phyloP scores from a whole-genome alignment of 2,329 filamentous ascomycete genomes.

The Scedosporium apiospermum region DNA sequence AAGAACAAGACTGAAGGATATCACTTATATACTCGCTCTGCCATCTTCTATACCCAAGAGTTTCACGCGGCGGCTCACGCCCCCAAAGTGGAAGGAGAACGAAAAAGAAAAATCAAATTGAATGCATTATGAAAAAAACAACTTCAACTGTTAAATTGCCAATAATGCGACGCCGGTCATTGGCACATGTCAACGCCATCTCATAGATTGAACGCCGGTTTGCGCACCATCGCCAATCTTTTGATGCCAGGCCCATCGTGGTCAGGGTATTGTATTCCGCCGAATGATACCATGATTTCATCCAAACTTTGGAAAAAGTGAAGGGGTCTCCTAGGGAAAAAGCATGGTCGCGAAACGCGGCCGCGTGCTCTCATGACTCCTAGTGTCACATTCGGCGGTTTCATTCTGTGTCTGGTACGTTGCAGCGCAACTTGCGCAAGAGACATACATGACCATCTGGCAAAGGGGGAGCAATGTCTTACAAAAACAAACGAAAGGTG shows the following conservation, averaged over 20 bases:
- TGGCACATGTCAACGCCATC: background rate
- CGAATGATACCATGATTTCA: background rate
- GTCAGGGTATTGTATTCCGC: background rate
- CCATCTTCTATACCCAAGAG: background rate
- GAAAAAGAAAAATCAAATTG: background rate
- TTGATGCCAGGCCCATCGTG: background rate
- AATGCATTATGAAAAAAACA: background rate
- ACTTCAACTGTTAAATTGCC: background rate
- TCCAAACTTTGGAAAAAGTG: background rate
- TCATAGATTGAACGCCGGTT: background rate
- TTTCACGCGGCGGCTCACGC: background rate
- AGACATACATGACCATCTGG: background rate
- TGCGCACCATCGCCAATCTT: background rate
- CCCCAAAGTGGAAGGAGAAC: background rate
- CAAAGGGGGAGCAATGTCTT: background rate
- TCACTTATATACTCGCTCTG: background rate
- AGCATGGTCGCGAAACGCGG: background rate
- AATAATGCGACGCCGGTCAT: background rate
- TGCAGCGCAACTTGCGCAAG: background rate
- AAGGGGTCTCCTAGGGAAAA: background rate
- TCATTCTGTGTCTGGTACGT: background rate
- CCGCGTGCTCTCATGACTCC: background rate
- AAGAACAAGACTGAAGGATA: background rate
- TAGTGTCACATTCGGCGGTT: constrained; percentile 1
- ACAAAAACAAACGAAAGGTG: background rate